phyloP scores from a whole-genome alignment of 2,329 filamentous ascomycete species.

The Cyclaneusma minus region DNA sequence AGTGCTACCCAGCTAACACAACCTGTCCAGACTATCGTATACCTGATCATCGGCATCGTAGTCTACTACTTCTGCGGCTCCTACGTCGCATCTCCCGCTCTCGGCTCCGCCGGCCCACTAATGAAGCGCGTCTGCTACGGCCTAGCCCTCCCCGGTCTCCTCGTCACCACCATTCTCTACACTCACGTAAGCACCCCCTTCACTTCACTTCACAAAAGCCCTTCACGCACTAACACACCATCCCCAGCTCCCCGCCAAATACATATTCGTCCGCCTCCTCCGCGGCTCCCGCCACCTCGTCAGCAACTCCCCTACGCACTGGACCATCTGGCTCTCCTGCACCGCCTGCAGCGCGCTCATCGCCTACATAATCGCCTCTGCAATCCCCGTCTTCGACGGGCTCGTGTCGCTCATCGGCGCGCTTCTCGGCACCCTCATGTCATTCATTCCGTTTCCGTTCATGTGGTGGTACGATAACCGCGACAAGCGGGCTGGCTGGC shows the following conservation, averaged over 20 bases:
- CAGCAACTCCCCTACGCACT: conserved; percentile 32
- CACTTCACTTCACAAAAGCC: not conserved
- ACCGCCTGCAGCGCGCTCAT: conserved; percentile 25
- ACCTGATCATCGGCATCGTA: too few relatives aligned
- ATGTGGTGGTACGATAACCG: conserved; percentile 34
- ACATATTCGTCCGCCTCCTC: conserved; percentile 38
- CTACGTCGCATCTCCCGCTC: too few relatives aligned
- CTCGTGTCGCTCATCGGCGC: conserved; percentile 31
- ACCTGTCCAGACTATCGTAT: too few relatives aligned
- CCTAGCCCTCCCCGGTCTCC: conserved; percentile 36
- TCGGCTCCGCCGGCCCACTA: conserved; percentile 36
- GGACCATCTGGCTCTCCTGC: conserved; percentile 32
- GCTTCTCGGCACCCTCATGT: conserved; percentile 30
- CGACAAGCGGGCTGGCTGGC: conserved; percentile 22
- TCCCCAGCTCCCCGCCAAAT: conserved; percentile 35
- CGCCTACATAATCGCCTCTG: conserved; percentile 33
- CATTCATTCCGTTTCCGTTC: conserved; percentile 33
- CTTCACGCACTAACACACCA: conserved; percentile 20
- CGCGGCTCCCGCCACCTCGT: conserved; percentile 34
- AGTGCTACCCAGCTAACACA: too few relatives aligned
- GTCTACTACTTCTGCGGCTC: too few relatives aligned
- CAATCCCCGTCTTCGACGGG: conserved; percentile 38
- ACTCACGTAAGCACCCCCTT: conserved; percentile 1
- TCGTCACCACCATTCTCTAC: conserved; percentile 24
- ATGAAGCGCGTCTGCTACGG: conserved; percentile 49